Base-by-base conservation (phyloP, 139 green algal genomes). In the Tetraselmis chui region DNA sequence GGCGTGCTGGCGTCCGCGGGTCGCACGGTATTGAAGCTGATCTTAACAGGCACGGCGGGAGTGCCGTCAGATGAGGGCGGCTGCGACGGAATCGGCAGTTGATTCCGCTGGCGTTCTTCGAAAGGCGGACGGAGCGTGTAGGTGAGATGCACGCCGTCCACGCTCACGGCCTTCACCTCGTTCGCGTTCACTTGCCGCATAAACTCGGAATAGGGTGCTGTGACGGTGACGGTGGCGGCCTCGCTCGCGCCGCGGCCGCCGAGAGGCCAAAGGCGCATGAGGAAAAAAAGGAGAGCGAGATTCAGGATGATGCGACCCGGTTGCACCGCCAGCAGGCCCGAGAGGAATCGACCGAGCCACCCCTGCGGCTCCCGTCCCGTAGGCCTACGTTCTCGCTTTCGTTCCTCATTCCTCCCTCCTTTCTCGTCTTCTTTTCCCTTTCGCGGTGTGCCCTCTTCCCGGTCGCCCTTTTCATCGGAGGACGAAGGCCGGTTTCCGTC, bases 1-100 rank as follows among this genome's bases (percentile, higher is more conserved):
- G 94, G 94, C 28, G 91, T 89, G 58, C 80, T 83, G 86, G 94
- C 93, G 85, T 98, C 95, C 1, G 78, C 80, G 1, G 95, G 95
- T 24, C 92, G 86, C 28, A 91, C 83, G 0, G 94, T 97, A n/a
- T 87, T 83, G 78, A 96, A 96, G 24, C 81, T 79, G 0, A 94
- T 77, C 26, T 83, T 28, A 2, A 76, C 26, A n/a, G n/a, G n/a
- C 32, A 29, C 32, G 26, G 32, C 23, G 5, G 32, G 31, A 75
- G 32, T 31, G 28, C 74, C 76, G 31, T 11, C 76, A n/a, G 11
- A 22, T 22, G 2, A 2, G 32, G 23, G 23, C 25, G 2, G 5
- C 5, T 2, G 2, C 5, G 23, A 2, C 67, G 59, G 31, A 28
- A 81, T n/a, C 45, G 76, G 59, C 2, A 83, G 29, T 75, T 84